Evolutionary conservation across 116 monocot genomes (phyloP).

Genomic region (Phalaenopsis hybrid): DNA sequence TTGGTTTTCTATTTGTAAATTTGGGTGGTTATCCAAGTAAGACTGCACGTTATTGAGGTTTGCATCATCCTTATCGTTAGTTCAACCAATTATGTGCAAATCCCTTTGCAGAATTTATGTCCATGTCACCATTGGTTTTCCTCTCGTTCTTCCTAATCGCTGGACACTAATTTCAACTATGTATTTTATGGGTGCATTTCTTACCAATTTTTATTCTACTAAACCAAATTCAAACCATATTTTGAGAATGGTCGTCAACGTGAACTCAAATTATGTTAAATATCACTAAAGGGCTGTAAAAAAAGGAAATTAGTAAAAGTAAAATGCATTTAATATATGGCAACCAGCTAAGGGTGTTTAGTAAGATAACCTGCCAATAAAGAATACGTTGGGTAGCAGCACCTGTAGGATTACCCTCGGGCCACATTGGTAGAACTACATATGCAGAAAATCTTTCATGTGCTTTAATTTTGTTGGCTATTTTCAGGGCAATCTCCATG

Average conservation of each 20-base stretch:
- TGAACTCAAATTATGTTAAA: background rate
- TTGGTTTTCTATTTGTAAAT: background rate
- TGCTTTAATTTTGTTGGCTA: constrained; percentile 78
- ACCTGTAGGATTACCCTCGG: constrained; percentile 82
- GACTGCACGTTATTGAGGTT: background rate
- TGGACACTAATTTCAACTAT: background rate
- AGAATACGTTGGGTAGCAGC: constrained; percentile 75
- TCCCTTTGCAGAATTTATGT: background rate
- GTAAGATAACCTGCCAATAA: constrained; percentile 69
- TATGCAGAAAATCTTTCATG: constrained; percentile 81
- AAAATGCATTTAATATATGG: background rate
- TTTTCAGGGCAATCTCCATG: constrained; percentile 86
- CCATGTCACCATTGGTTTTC: background rate
- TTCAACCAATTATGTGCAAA: background rate
- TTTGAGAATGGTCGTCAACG: background rate
- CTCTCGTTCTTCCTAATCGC: background rate
- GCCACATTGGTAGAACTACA: constrained; percentile 88
- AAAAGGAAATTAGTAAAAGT: background rate
- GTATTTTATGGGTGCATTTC: background rate
- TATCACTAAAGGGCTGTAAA: background rate
- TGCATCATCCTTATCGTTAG: background rate
- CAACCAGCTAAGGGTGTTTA: background rate
- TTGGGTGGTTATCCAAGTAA: background rate
- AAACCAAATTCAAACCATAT: background rate
- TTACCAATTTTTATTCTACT: background rate